phyloP scores from a whole-genome alignment of 257 asterid species.

The Penstemon eatonii region DNA sequence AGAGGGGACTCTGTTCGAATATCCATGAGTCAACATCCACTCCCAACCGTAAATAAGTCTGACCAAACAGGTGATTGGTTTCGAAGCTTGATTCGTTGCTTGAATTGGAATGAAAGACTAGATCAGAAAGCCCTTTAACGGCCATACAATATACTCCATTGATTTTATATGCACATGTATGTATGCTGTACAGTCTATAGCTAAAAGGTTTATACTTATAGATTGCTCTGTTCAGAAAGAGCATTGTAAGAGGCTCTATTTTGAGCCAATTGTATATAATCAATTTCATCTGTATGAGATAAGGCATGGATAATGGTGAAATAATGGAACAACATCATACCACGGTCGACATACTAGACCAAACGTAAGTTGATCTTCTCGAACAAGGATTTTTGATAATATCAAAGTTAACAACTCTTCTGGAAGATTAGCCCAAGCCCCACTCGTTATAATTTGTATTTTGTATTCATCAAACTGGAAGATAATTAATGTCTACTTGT shows the following conservation, averaged over 20 bases:
- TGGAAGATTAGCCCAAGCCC: too few relatives aligned
- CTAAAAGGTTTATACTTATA: slow-evolving; percentile 25
- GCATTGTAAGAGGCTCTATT: slow-evolving; percentile 29
- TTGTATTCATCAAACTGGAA: too few relatives aligned
- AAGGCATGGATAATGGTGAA: too few relatives aligned
- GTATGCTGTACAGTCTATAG: background rate
- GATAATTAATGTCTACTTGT: too few relatives aligned
- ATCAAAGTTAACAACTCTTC: too few relatives aligned
- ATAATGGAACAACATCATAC: too few relatives aligned
- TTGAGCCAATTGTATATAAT: slow-evolving; percentile 33
- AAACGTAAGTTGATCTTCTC: too few relatives aligned
- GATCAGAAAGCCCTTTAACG: slow-evolving; percentile 87
- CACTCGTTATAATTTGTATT: too few relatives aligned
- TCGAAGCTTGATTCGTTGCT: slow-evolving; percentile 91
- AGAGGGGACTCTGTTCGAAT: slow-evolving; percentile 89
- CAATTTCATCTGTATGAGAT: background rate
- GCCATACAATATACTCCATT: slow-evolving; percentile 5
- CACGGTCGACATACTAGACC: too few relatives aligned
- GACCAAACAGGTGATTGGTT: slow-evolving; percentile 99
- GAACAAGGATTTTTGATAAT: too few relatives aligned
- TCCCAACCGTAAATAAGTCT: slow-evolving; percentile 87
- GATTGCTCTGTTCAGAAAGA: slow-evolving; percentile 24
- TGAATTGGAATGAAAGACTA: slow-evolving; percentile 96
- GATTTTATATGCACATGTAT: background rate
- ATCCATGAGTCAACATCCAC: slow-evolving; percentile 95